Evolutionary conservation across 768 basidiomycete species (phyloP).

Genomic region (Tylopilus balloui): DNA sequence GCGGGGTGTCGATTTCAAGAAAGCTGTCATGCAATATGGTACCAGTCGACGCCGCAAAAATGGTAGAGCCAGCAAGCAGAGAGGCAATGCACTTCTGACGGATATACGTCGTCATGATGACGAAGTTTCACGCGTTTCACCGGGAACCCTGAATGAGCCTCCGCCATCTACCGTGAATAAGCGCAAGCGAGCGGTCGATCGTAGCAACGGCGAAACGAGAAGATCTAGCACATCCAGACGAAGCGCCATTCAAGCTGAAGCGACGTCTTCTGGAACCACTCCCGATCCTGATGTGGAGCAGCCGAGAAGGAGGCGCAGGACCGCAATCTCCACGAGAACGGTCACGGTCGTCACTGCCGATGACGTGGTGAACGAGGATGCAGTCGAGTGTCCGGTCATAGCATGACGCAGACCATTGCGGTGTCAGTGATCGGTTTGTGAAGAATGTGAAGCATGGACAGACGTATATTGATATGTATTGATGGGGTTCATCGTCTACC

Average conservation of each 20-base stretch:
- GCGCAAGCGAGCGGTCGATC: constrained; percentile 37
- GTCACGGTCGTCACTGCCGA: constrained; percentile 29
- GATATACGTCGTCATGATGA: constrained; percentile 80
- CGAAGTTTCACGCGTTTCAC: constrained; percentile 29
- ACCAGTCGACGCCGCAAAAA: constrained; percentile 60
- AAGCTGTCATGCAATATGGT: constrained; percentile 62
- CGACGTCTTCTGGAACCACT: constrained; percentile 42
- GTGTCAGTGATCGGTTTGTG: background rate
- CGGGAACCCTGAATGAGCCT: constrained; percentile 20
- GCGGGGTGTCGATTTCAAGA: constrained; percentile 77
- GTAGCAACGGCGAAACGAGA: constrained; percentile 33
- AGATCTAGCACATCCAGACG: constrained; percentile 37
- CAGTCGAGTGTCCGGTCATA: constrained; percentile 25
- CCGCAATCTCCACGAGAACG: constrained; percentile 28
- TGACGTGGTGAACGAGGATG: constrained; percentile 33
- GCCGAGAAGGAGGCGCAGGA: constrained; percentile 39
- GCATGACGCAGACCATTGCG: constrained; percentile 10
- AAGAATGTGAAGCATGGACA: constrained; percentile 7
- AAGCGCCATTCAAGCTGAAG: constrained; percentile 42
- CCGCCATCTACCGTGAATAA: constrained; percentile 33
- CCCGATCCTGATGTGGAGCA: constrained; percentile 70
- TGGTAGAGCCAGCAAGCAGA: constrained; percentile 64
- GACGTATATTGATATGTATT: constrained; percentile 22
- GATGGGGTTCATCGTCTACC: constrained; percentile 51
- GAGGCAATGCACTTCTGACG: constrained; percentile 74